Evolutionary conservation across 1,139 yeast genomes (phyloP), one percentile per base, ranked within the genome.

Genomic region (Blastobotrys ciferrii): DNA sequence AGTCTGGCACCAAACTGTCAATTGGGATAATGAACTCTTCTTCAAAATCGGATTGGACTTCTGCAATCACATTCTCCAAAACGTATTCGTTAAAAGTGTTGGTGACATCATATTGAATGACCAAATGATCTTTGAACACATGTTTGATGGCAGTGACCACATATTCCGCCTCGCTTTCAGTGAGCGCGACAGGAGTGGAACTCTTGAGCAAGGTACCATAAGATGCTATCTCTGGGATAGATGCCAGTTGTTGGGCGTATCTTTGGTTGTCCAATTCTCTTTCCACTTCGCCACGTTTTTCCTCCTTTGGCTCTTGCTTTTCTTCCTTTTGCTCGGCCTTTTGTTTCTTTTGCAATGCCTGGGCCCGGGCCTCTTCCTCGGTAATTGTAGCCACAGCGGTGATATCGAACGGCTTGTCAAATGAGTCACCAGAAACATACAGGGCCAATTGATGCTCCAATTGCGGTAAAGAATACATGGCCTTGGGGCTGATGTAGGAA

Each of bases 151-250:
- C 92, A 48, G 78, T 77, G 47, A 94, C 96, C 46, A 88, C 92
- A 66, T 89, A 89, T 69, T 92, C 99, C 56, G 95, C 89, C 65
- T 91, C 98, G 54, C 80, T 78, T 66, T 92, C 98, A 31, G 98
- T 91, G 62, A 92, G 79, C 58, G 84, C 81, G 49, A 81, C 73
- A 47, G 80, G 77, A 43, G 72, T 67, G 1, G 95, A 83, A 7
- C 92, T 80, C 69, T 86, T 88, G 57, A 89, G 73, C 56, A 91
- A 74, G 46, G 77, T 69, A 53, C 98, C 98, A 62, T 82, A 89
- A 1, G 70, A 70, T 20, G 77, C 73, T 63, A 87, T 77, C 65
- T 87, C 92, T 30, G 87, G 84, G 55, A 87, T 78, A 14, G 80
- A 74, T 7, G 80, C 67, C 58, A 87, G 73, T 61, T 81, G 87